A percentile compares a stretch with the other conserved stretches of the same genome.
phyloP scores from a whole-genome alignment of 768 basidiomycete species.

The Suillus cothurnatus region DNA sequence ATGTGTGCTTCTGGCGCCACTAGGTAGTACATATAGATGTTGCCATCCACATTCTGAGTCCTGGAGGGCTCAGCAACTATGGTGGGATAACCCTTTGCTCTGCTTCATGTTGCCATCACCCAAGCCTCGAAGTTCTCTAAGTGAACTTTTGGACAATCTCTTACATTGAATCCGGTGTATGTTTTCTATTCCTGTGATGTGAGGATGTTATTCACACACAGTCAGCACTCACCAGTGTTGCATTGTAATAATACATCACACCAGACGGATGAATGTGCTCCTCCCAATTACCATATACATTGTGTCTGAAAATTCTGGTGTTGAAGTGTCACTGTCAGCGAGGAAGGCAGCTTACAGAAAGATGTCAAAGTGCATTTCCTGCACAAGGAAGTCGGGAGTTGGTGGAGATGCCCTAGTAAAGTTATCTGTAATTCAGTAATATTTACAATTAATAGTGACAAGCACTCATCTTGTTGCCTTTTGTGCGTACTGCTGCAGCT shows the following conservation, averaged over 20 bases:
- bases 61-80: not conserved
- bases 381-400: not conserved
- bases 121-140: not conserved
- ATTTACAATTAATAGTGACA: not conserved
- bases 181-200: not conserved
- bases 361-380: not conserved
- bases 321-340: not conserved
- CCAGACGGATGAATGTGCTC: not conserved
- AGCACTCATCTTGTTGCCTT: not conserved
- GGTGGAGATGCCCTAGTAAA: not conserved
- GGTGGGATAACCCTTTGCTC: rapidly evolving
- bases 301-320: not conserved
- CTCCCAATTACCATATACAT: not conserved
- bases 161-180: not conserved
- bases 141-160: not conserved
- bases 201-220: not conserved
- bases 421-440: not conserved
- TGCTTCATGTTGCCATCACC: not conserved
- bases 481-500: not conserved
- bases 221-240: not conserved
- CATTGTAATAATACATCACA: not conserved
- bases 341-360: not conserved
- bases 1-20: not conserved
- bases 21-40: not conserved
- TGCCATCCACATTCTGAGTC: not conserved